A percentile compares a stretch with the other conserved stretches of the same genome.
Evolutionary conservation across 306 rosid species (phyloP).

Genomic region (Prunus mira): DNA sequence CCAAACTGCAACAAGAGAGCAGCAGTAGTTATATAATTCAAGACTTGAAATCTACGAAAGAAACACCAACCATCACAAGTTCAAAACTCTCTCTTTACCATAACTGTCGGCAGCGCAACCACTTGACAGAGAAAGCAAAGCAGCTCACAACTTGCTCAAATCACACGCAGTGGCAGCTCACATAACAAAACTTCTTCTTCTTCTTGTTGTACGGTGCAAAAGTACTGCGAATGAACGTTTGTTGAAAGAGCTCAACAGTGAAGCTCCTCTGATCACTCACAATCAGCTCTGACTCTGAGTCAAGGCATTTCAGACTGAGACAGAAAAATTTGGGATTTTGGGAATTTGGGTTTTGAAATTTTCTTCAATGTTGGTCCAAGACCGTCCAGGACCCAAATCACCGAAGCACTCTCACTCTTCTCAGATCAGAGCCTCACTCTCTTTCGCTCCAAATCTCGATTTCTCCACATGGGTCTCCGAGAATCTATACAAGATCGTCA

Average conservation of each 20-base stretch:
- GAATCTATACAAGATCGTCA: slow-evolving; percentile 53
- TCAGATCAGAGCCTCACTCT: slow-evolving; percentile 36
- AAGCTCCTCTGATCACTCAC: neutral
- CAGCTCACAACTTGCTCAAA: neutral
- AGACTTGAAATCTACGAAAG: slow-evolving; percentile 46
- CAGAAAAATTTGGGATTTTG: neutral
- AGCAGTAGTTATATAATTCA: slow-evolving; percentile 42
- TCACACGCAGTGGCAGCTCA: slow-evolving; percentile 5
- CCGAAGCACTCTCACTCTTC: slow-evolving; percentile 37
- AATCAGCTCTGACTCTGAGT: neutral
- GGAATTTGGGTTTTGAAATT: neutral
- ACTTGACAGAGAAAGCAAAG: slow-evolving; percentile 16
- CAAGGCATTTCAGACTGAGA: neutral
- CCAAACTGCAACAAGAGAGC: slow-evolving; percentile 3
- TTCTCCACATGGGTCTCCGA: slow-evolving; percentile 83
- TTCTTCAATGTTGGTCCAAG: slow-evolving; percentile 85
- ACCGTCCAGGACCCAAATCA: slow-evolving; percentile 58
- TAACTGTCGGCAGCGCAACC: slow-evolving; percentile 59
- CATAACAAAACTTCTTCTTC: neutral
- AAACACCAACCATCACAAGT: slow-evolving; percentile 35
- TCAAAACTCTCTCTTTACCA: slow-evolving; percentile 14
- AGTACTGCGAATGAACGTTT: neutral
- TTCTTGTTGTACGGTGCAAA: neutral
- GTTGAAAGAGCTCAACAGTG: neutral
- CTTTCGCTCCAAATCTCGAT: slow-evolving; percentile 53